Conservation (phyloP, 371 early-diverging fungal genomes). For the Mucor velutinosus region DNA sequence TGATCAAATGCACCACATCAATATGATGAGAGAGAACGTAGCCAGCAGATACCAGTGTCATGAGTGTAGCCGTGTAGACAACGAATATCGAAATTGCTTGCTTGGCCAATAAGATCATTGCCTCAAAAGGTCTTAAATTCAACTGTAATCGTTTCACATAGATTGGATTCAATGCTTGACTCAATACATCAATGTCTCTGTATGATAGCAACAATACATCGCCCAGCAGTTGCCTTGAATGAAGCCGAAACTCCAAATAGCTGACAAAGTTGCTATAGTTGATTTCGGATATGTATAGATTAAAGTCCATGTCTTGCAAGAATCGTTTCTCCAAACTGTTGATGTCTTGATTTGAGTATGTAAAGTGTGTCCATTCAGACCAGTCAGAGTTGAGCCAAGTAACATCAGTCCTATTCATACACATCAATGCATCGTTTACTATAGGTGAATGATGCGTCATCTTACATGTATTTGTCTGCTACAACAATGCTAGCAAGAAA, state of each 20-base stretch:
- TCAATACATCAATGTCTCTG: slow-evolving; percentile 52
- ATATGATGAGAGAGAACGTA: slow-evolving; percentile 10
- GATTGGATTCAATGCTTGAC: slow-evolving; percentile 41
- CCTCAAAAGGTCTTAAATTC: slow-evolving; percentile 41
- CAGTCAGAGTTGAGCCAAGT: slow-evolving; percentile 65
- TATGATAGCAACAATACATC: slow-evolving; percentile 40
- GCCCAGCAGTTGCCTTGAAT: slow-evolving; percentile 41
- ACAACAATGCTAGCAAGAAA: slow-evolving; percentile 44
- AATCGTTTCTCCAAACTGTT: slow-evolving; percentile 54
- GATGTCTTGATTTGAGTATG: slow-evolving; percentile 49
- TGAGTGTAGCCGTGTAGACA: slow-evolving; percentile 28
- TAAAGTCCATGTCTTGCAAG: slow-evolving; percentile 44
- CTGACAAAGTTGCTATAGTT: slow-evolving; percentile 50
- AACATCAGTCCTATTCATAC: slow-evolving; percentile 44
- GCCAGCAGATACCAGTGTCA: slow-evolving; percentile 17
- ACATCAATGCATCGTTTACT: background rate
- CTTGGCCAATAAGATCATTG: slow-evolving; percentile 37
- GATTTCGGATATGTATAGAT: slow-evolving; percentile 44
- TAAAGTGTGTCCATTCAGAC: slow-evolving; percentile 55
- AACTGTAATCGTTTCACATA: slow-evolving; percentile 52
- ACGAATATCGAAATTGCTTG: slow-evolving; percentile 29
- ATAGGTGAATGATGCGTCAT: slow-evolving; percentile 22
- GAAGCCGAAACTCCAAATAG: slow-evolving; percentile 50
- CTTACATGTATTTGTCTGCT: slow-evolving; percentile 46
- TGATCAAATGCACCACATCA: background rate